Conservation (phyloP, 176 grass and related monocot species). For the Avena atlantica region DNA sequence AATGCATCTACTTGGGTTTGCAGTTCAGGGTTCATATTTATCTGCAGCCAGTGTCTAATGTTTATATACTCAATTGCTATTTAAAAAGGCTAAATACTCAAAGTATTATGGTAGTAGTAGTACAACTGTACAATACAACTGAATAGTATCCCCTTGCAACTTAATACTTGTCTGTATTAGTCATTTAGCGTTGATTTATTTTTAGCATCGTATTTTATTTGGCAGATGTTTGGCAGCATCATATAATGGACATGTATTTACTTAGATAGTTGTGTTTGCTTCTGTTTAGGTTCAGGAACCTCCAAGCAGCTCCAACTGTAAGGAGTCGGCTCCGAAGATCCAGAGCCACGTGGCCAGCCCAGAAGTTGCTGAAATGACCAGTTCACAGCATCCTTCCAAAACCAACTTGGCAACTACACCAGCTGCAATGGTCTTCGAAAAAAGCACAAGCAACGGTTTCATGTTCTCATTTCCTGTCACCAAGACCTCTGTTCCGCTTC, state of each 20-base stretch:
- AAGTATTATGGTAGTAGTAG: conserved; percentile 27
- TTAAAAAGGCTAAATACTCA: conserved; percentile 10
- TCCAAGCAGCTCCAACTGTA: conserved; percentile 19
- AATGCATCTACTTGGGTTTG: neutral
- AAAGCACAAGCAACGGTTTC: conserved; percentile 44
- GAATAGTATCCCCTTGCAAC: conserved; percentile 18
- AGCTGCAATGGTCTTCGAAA: neutral
- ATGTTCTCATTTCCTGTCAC: conserved; percentile 62
- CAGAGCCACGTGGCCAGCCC: neutral
- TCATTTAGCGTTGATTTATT: neutral
- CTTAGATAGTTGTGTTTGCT: conserved; percentile 16
- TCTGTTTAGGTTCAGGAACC: conserved; percentile 39
- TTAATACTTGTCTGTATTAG: neutral
- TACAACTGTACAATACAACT: neutral
- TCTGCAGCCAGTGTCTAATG: conserved; percentile 2
- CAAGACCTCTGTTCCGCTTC: conserved; percentile 31
- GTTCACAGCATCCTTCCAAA: conserved; percentile 21
- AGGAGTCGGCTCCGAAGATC: neutral
- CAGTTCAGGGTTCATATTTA: conserved; percentile 13
- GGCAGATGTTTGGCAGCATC: neutral
- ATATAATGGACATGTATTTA: conserved; percentile 6
- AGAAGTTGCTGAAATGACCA: conserved; percentile 21
- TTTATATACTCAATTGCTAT: conserved; percentile 24
- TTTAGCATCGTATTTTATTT: neutral
- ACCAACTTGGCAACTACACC: neutral